These are phyloP conservation scores for Starmerella etchellsii DNA, from an alignment of 805 yeast genomes.

Conservation along the genomic window DNA sequence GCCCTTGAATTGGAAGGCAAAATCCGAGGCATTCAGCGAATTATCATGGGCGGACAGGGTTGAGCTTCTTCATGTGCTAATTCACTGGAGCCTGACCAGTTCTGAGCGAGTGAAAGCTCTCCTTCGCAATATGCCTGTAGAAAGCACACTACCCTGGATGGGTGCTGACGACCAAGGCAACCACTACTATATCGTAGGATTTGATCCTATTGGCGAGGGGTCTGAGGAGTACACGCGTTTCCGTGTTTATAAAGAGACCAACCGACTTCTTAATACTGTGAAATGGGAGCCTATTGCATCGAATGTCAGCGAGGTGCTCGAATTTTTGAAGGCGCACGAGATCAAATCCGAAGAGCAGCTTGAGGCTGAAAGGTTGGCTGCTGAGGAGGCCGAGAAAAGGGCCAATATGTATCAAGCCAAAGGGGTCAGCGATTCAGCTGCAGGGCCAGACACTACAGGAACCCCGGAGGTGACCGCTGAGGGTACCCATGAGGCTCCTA, in stretches of 20 bases:
- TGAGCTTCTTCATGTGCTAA: slow-evolving; percentile 26
- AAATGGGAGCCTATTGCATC: slow-evolving; percentile 29
- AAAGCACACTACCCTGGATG: slow-evolving; percentile 18
- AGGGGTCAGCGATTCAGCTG: neutral
- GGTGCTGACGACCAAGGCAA: slow-evolving; percentile 19
- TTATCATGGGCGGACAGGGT: slow-evolving; percentile 27
- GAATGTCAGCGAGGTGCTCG: slow-evolving; percentile 19
- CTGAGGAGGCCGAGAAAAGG: neutral
- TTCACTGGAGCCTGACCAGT: slow-evolving; percentile 25
- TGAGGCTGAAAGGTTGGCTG: neutral
- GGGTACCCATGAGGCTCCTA: neutral
- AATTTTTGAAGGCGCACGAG: slow-evolving; percentile 13
- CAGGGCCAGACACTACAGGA: neutral
- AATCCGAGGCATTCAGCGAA: slow-evolving; percentile 21
- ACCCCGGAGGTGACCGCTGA: neutral
- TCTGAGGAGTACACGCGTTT: slow-evolving; percentile 25
- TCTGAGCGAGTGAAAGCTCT: slow-evolving; percentile 23
- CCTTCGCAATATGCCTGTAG: slow-evolving; percentile 16
- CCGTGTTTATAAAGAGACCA: slow-evolving; percentile 26
- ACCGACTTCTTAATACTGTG: slow-evolving; percentile 24
- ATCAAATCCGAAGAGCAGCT: neutral
- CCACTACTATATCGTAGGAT: slow-evolving; percentile 20
- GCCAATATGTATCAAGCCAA: neutral
- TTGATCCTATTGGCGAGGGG: slow-evolving; percentile 15
- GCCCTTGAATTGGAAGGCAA: slow-evolving; percentile 20